Evolutionary conservation across 176 grass and related monocot species (phyloP).

Genomic region (Saccharum spontaneum): DNA sequence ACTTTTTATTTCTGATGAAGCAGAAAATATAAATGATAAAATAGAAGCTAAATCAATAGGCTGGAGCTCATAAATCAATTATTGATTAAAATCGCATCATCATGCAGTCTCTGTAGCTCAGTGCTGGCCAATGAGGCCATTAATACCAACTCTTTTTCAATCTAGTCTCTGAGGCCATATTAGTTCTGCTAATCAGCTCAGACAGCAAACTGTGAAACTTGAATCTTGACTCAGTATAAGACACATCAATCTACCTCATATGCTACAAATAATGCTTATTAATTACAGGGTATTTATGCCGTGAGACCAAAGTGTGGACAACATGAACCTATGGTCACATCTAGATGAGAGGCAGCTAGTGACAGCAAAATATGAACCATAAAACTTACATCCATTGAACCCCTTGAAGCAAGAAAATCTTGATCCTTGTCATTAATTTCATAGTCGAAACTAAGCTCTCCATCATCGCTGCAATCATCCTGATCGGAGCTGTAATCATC

Average conservation of each 20-base stretch:
- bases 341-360: background rate
- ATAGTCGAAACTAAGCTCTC: slow-evolving; percentile 73
- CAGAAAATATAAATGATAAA: slow-evolving; percentile 13
- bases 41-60: slow-evolving; percentile 11
- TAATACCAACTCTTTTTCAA: background rate
- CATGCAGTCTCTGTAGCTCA: background rate
- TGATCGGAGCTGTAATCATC: slow-evolving; percentile 49
- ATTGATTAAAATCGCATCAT: background rate
- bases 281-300: background rate
- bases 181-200: background rate
- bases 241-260: background rate
- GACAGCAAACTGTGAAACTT: background rate
- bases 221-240: background rate
- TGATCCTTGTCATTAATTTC: slow-evolving; percentile 51
- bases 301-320: background rate
- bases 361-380: background rate
- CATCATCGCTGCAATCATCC: slow-evolving; percentile 59
- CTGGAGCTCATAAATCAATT: background rate
- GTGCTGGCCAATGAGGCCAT: background rate
- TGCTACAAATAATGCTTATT: slow-evolving; percentile 3
- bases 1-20: background rate
- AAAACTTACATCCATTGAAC: slow-evolving; percentile 71
- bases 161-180: background rate
- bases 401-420: slow-evolving; percentile 50
- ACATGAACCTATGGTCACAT: background rate